phyloP scores from a whole-genome alignment of 371 early-diverging fungal genomes.

The Lichtheimia hyalospora region DNA sequence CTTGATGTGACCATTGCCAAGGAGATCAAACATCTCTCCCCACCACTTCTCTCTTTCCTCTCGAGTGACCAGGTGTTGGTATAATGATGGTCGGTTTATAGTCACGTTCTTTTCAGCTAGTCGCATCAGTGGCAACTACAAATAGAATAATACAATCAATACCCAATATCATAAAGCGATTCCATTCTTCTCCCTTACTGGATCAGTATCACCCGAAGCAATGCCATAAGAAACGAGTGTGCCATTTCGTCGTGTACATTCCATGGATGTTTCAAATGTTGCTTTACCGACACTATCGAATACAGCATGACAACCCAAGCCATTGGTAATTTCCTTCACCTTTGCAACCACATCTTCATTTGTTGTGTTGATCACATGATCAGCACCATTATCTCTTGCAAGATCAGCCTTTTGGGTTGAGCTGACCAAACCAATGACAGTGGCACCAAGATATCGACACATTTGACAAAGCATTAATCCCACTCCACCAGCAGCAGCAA shows the following conservation, averaged over 20 bases:
- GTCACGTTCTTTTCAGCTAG: constrained; percentile 72
- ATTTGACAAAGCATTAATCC: constrained; percentile 80
- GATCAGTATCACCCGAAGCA: constrained; percentile 84
- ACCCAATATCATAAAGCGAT: background rate
- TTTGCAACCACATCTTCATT: constrained; percentile 63
- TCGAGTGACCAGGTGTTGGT: constrained; percentile 68
- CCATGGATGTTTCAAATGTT: constrained; percentile 80
- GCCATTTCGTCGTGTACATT: constrained; percentile 72
- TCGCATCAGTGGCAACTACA: constrained; percentile 55
- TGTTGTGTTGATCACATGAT: constrained; percentile 77
- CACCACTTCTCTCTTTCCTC: constrained; percentile 71
- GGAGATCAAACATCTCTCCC: constrained; percentile 57
- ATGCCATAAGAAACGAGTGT: constrained; percentile 88
- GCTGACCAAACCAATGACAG: constrained; percentile 88
- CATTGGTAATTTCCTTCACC: constrained; percentile 77
- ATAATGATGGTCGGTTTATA: constrained; percentile 80
- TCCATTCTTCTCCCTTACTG: constrained; percentile 30
- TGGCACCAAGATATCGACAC: constrained; percentile 78
- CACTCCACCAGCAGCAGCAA: constrained; percentile 93
- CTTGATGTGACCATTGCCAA: constrained; percentile 56
- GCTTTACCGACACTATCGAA: constrained; percentile 91
- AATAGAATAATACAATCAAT: background rate
- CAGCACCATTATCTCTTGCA: constrained; percentile 74
- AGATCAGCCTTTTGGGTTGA: constrained; percentile 76
- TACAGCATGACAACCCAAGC: constrained; percentile 83